Percentiles rank a stretch among this genome's conserved stretches.
phyloP scores from a whole-genome alignment of 1,284 basidiomycete genomes.

The Schizophyllum commune region DNA sequence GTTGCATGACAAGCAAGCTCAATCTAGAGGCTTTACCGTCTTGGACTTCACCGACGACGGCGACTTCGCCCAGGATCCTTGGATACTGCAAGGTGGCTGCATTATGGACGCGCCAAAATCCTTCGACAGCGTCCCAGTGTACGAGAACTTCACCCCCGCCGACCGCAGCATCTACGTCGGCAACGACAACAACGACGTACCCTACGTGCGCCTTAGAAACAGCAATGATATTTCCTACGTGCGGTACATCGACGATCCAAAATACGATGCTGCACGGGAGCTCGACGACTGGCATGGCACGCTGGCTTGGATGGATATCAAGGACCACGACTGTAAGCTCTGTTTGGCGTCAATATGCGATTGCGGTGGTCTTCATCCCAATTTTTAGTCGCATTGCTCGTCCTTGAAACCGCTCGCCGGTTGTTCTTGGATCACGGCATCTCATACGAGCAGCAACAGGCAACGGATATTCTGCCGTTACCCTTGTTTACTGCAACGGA shows the following conservation, averaged over 20 bases:
- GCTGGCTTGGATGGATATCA: not conserved
- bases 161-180: slow-evolving; percentile 39
- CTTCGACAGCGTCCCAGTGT: slow-evolving; percentile 20
- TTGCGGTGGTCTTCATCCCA: not conserved
- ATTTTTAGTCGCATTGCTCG: slow-evolving; percentile 35
- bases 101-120: not conserved
- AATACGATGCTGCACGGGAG: slow-evolving; percentile 21
- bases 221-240: slow-evolving; percentile 45
- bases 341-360: not conserved
- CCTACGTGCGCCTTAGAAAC: slow-evolving; percentile 53
- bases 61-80: not conserved
- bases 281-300: slow-evolving; percentile 32
- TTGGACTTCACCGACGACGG: not conserved
- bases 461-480: slow-evolving; percentile 32
- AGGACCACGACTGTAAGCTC: not conserved
- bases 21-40: not conserved
- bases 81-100: not conserved
- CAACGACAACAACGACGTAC: slow-evolving; percentile 47
- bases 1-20: not conserved
- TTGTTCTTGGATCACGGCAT: slow-evolving; percentile 29
- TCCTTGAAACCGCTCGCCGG: slow-evolving; percentile 34
- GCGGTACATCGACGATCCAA: slow-evolving; percentile 34
- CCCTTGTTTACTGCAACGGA: slow-evolving; percentile 17
- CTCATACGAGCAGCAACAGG: slow-evolving; percentile 33
- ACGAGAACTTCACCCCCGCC: slow-evolving; percentile 45